These are phyloP conservation scores for Fusarium metavorans DNA, from an alignment of 2,329 filamentous ascomycete genomes.

Conservation along the genomic window DNA sequence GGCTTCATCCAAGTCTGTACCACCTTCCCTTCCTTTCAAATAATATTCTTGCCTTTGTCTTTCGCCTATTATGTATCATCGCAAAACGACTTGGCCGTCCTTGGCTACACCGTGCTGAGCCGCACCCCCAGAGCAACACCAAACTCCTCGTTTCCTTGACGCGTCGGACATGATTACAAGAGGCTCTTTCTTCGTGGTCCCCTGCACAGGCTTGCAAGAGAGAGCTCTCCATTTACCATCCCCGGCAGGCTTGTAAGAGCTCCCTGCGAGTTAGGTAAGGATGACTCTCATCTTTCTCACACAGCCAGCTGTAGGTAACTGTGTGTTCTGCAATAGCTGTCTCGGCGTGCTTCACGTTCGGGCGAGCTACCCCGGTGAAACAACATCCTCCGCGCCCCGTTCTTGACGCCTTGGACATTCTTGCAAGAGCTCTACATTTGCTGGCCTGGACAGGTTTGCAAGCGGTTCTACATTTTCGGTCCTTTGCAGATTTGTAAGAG, in stretches of 20 bases:
- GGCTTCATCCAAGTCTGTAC: neutral
- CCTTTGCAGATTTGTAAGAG: neutral
- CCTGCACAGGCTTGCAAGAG: neutral
- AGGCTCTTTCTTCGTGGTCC: neutral
- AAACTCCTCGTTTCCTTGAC: neutral
- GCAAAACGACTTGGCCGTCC: neutral
- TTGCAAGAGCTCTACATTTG: neutral
- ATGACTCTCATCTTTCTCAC: neutral
- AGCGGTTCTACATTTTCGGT: too few species aligned
- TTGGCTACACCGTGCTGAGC: neutral
- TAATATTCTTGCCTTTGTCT: too few species aligned
- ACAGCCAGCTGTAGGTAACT: neutral
- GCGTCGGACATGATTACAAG: neutral
- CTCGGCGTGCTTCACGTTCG: neutral
- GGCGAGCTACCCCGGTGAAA: neutral
- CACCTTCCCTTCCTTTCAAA: neutral
- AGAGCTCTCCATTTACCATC: neutral
- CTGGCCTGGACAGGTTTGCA: too few species aligned
- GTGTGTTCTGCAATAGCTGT: neutral
- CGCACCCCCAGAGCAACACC: neutral
- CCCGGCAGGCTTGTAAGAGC: neutral
- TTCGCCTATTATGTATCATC: neutral
- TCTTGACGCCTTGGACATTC: neutral
- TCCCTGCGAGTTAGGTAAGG: neutral
- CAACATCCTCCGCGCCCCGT: neutral